These are phyloP conservation scores for Chaetomium tenue DNA, from an alignment of 495 filamentous ascomycete genomes.

Conservation along the genomic window DNA sequence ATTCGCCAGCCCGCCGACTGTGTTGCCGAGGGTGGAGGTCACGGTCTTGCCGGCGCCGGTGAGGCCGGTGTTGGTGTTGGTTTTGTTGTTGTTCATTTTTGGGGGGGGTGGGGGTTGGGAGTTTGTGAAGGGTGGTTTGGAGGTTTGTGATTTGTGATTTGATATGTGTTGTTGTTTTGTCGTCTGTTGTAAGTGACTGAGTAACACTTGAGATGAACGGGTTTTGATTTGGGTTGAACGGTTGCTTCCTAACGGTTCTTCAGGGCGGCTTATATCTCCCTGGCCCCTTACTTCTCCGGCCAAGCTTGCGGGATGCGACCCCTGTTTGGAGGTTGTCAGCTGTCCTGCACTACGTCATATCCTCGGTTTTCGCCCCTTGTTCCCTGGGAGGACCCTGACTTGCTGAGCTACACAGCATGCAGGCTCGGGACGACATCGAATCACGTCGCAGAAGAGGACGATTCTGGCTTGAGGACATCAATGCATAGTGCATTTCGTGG, in stretches of 20 bases:
- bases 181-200: no score
- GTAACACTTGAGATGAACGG: slow-evolving; percentile 6
- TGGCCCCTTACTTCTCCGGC: not conserved
- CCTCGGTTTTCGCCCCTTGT: not conserved
- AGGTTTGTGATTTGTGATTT: not conserved
- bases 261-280: not conserved
- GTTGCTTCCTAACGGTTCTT: no score
- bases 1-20: slow-evolving; percentile 55
- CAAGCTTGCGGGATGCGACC: not conserved
- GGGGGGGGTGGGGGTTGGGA: not conserved
- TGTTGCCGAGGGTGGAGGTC: slow-evolving; percentile 56
- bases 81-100: slow-evolving; percentile 39
- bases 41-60: slow-evolving; percentile 64
- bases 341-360: slow-evolving; percentile 14
- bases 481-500: not conserved
- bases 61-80: slow-evolving; percentile 53
- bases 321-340: slow-evolving; percentile 8
- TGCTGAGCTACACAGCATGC: not conserved
- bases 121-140: no score
- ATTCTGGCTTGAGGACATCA: not conserved
- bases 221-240: not conserved
- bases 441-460: not conserved
- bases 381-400: not conserved
- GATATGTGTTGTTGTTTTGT: no score
- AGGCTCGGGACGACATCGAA: not conserved